Evolutionary conservation across 1,139 yeast genomes (phyloP).

Genomic region (Zygoascus meyerae): DNA sequence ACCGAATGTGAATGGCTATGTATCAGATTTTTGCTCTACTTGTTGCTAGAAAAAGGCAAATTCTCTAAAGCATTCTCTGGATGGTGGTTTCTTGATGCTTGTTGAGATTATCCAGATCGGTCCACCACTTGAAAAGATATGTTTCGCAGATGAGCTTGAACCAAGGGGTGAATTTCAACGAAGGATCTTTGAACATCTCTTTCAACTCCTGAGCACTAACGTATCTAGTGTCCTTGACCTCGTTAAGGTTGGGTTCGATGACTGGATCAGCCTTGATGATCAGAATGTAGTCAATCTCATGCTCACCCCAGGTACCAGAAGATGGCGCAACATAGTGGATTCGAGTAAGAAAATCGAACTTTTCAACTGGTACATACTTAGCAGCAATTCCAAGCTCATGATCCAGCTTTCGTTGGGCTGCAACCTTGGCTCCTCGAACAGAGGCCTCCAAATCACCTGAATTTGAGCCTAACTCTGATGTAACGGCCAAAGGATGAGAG

Average conservation of each 20-base stretch:
- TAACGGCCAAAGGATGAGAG: constrained; percentile 88
- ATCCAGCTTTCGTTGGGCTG: constrained; percentile 85
- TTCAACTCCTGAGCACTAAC: constrained; percentile 64
- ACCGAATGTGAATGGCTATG: constrained; percentile 24
- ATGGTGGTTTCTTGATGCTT: constrained; percentile 3
- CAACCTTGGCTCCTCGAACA: constrained; percentile 71
- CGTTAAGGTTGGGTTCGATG: constrained; percentile 54
- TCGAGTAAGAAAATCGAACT: constrained; percentile 81
- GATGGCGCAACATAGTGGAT: constrained; percentile 91
- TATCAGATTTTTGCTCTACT: constrained; percentile 20
- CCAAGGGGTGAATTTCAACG: constrained; percentile 89
- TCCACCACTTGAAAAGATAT: constrained; percentile 94
- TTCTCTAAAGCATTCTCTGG: constrained; percentile 7
- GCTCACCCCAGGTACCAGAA: constrained; percentile 92
- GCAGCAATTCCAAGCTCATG: constrained; percentile 88
- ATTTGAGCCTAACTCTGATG: constrained; percentile 63
- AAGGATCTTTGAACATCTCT: constrained; percentile 63
- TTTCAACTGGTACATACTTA: constrained; percentile 52
- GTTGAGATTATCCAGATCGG: constrained; percentile 46
- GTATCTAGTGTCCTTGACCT: constrained; percentile 74
- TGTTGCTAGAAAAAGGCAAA: background rate
- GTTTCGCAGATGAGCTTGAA: constrained; percentile 91
- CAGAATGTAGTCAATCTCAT: constrained; percentile 91
- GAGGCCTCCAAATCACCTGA: constrained; percentile 46
- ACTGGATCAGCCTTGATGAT: constrained; percentile 61